These are phyloP conservation scores for Chamaecyparis obtusa DNA, from an alignment of 75 land plant genomes.

Conservation along the genomic window DNA sequence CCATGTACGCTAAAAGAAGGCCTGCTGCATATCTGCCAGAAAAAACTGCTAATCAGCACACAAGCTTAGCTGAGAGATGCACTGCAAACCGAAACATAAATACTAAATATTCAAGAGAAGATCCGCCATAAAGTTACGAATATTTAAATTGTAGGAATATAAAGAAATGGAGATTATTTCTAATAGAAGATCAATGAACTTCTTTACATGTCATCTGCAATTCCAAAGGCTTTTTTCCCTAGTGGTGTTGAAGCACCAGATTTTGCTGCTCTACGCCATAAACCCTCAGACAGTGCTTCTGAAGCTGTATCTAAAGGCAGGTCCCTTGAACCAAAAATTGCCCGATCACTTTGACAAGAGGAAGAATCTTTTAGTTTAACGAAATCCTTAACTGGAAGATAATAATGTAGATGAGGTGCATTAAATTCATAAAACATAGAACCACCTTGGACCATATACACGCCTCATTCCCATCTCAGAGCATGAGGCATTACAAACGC, in stretches of 20 bases:
- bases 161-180: background rate
- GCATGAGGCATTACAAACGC: background rate
- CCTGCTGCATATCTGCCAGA: slow-evolving; percentile 86
- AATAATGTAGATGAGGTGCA: background rate
- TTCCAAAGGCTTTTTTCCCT: slow-evolving; percentile 83
- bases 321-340: slow-evolving; percentile 33
- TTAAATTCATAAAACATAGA: background rate
- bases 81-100: slow-evolving; percentile 12
- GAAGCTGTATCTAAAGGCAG: slow-evolving; percentile 36
- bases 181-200: background rate
- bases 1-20: slow-evolving; percentile 87
- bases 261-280: slow-evolving; percentile 81
- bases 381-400: background rate
- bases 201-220: slow-evolving; percentile 92
- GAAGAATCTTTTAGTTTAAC: background rate
- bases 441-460: background rate
- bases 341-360: slow-evolving; percentile 3
- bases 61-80: background rate
- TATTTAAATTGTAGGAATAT: background rate
- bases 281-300: slow-evolving; percentile 61
- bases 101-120: background rate
- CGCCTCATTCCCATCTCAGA: background rate
- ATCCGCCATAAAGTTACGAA: background rate
- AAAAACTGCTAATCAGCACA: background rate
- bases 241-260: slow-evolving; percentile 81